Percentiles rank a stretch among this genome's conserved stretches.
These are phyloP conservation scores for Chrysanthemum seticuspe DNA, from an alignment of 129 eudicot genomes.

Conservation along the genomic window DNA sequence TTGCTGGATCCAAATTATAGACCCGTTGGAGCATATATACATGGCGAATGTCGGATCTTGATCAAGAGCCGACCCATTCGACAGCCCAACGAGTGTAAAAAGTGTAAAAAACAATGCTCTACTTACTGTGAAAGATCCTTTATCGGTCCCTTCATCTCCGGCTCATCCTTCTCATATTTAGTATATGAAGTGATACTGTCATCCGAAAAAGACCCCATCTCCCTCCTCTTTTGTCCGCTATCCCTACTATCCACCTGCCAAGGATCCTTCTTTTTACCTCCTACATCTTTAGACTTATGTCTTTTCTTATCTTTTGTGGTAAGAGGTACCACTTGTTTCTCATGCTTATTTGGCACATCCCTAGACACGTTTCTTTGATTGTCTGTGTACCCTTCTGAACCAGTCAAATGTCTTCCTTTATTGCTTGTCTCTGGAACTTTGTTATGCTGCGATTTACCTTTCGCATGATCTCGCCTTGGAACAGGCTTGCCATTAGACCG, in stretches of 20 bases:
- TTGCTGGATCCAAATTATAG: no score
- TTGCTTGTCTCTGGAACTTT: not conserved
- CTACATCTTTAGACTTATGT: constrained; percentile 44
- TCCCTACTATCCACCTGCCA: constrained; percentile 42
- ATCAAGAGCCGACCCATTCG: no score
- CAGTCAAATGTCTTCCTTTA: constrained; percentile 48
- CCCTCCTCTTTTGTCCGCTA: constrained; percentile 46
- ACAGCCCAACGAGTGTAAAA: not conserved
- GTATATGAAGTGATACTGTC: constrained; percentile 59
- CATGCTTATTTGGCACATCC: constrained; percentile 42
- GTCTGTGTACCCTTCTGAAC: constrained; percentile 54
- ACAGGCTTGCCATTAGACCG: constrained; percentile 35
- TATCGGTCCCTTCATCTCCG: constrained; percentile 90
- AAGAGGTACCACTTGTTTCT: constrained; percentile 42
- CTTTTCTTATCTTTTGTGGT: constrained; percentile 52
- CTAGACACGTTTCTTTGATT: constrained; percentile 39
- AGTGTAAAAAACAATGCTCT: not conserved
- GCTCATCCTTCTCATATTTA: constrained; percentile 85
- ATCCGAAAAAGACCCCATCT: constrained; percentile 62
- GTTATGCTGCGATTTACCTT: constrained; percentile 40
- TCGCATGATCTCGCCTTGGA: constrained; percentile 41
- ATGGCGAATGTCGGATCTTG: no score
- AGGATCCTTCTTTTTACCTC: constrained; percentile 48
- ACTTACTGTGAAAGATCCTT: constrained; percentile 77
- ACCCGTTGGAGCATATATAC: no score